A percentile compares a stretch with the other conserved stretches of the same genome.
phyloP scores from a whole-genome alignment of 2,329 filamentous ascomycete genomes.

The Daldinia sp. region DNA sequence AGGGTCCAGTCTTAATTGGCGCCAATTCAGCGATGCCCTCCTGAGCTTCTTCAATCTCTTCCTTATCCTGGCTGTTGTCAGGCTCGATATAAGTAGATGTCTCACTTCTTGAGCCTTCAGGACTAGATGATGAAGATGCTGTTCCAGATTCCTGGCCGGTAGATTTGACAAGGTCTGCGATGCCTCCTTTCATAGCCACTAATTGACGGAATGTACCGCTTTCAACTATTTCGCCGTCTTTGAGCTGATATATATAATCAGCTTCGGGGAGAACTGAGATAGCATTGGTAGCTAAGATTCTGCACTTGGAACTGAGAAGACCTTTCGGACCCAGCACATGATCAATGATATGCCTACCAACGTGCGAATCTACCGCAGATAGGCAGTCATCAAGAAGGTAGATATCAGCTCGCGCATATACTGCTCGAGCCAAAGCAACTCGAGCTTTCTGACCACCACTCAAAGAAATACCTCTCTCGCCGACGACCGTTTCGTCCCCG shows the following conservation, averaged over 20 bases:
- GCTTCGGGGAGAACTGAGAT: conserved; percentile 90
- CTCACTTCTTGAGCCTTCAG: conserved; percentile 61
- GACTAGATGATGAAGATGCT: conserved; percentile 51
- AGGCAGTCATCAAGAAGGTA: conserved; percentile 94
- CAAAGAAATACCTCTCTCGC: conserved; percentile 93
- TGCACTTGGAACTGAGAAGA: conserved; percentile 83
- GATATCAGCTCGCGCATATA: conserved; percentile 96
- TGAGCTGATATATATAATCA: conserved; percentile 85
- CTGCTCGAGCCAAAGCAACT: conserved; percentile 88
- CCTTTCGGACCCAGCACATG: conserved; percentile 89
- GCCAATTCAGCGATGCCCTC: conserved; percentile 79
- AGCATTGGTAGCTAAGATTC: conserved; percentile 93
- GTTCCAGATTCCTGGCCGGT: conserved; percentile 66
- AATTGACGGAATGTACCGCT: conserved; percentile 90
- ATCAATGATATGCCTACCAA: conserved; percentile 93
- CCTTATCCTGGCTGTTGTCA: conserved; percentile 63
- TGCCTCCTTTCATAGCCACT: conserved; percentile 91
- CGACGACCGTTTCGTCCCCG: conserved; percentile 95
- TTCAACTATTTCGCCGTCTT: conserved; percentile 84
- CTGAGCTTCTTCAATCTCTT: conserved; percentile 78
- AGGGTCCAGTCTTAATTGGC: conserved; percentile 69
- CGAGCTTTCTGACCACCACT: conserved; percentile 97
- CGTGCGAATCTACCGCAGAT: conserved; percentile 97
- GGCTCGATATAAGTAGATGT: conserved; percentile 65
- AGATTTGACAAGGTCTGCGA: conserved; percentile 83